phyloP scores from a whole-genome alignment of 306 rosid species.

The cucumber (Cucumis sativus) region Cucumber_9930_V3 NC_026659.2:102001-102500 shows the following conservation, averaged over 20 bases:
- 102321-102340: conserved; percentile 72
- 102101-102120: conserved; percentile 77
- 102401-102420: conserved; percentile 14
- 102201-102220: conserved; percentile 97
- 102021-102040: conserved; percentile 52
- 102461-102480: background rate
- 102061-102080: conserved; percentile 84
- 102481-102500: background rate
- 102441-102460: conserved; percentile 34
- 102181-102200: conserved; percentile 97
- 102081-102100: conserved; percentile 91
- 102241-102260: conserved; percentile 45
- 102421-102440: conserved; percentile 19
- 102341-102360: conserved; percentile 45
- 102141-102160: conserved; percentile 79
- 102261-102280: background rate
- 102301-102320: background rate
- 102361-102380: conserved; percentile 36
- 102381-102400: conserved; percentile 18
- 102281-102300: background rate
- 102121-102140: conserved; percentile 59
- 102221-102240: conserved; percentile 77
- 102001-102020: conserved; percentile 26
- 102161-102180: conserved; percentile 78
- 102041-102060: conserved; percentile 82